Evolutionary conservation across 345 rosid genomes (phyloP).

Genomic region (Eucalyptus polyanthemos): DNA sequence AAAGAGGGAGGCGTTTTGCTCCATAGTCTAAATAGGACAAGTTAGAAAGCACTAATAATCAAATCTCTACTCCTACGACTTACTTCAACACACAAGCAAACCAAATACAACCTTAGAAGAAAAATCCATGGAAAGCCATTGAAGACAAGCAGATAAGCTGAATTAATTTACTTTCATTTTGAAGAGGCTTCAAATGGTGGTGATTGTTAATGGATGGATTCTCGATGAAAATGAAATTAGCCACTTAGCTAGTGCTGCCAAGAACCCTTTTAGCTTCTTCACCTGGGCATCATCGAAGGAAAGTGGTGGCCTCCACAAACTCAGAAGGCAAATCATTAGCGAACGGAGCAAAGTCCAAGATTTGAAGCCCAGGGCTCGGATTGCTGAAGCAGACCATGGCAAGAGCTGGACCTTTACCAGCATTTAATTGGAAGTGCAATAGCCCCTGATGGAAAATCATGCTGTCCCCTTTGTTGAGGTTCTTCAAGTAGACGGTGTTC

Average conservation of each 20-base stretch:
- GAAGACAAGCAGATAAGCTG: too few relatives aligned
- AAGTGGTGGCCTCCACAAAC: constrained; percentile 28
- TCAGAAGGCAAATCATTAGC: neutral
- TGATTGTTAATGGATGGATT: neutral
- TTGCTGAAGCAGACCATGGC: too few relatives aligned
- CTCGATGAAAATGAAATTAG: too few relatives aligned
- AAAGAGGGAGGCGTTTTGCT: too few relatives aligned
- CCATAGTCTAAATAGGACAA: too few relatives aligned
- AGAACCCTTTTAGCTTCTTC: constrained; percentile 11
- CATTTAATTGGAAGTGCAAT: constrained; percentile 59
- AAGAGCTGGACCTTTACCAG: neutral
- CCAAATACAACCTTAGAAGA: too few relatives aligned
- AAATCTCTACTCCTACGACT: too few relatives aligned
- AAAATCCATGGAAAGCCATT: too few relatives aligned
- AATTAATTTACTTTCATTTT: too few relatives aligned
- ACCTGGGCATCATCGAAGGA: constrained; percentile 44
- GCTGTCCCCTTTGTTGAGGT: constrained; percentile 32
- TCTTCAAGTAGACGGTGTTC: constrained; percentile 39
- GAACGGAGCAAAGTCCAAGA: constrained; percentile 48
- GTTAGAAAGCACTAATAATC: too few relatives aligned
- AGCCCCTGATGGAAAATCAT: constrained; percentile 76
- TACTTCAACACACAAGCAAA: too few relatives aligned
- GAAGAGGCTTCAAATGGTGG: neutral
- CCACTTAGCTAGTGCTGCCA: constrained; percentile 51
- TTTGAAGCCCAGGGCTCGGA: constrained; percentile 51